Percentiles rank a stretch among this genome's conserved stretches.
These are phyloP conservation scores for Pseudopediastrum boryanum DNA, from an alignment of 139 green algal genomes.

Conservation along the genomic window DNA sequence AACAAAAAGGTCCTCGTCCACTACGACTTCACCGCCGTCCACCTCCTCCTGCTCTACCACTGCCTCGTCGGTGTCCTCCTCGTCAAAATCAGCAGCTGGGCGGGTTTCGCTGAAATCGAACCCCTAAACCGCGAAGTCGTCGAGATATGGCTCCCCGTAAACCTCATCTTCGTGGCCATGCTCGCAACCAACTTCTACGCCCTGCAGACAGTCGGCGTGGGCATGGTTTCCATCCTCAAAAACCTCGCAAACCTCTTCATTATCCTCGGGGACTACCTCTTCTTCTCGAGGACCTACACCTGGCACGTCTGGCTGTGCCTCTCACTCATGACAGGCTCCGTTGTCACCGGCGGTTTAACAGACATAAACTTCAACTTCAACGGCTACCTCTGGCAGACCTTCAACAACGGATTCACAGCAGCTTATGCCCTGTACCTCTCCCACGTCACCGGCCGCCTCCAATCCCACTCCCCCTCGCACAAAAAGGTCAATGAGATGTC, in stretches of 20 bases:
- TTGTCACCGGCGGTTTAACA: slow-evolving; percentile 74
- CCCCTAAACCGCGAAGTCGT: slow-evolving; percentile 38
- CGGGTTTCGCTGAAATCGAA: slow-evolving; percentile 23
- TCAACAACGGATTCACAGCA: slow-evolving; percentile 89
- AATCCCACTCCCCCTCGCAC: slow-evolving; percentile 19
- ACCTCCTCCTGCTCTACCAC: slow-evolving; percentile 18
- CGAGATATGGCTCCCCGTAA: slow-evolving; percentile 86
- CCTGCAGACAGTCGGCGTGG: slow-evolving; percentile 75
- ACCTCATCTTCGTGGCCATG: slow-evolving; percentile 95
- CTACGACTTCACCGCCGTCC: slow-evolving; percentile 18
- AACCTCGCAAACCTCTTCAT: slow-evolving; percentile 93
- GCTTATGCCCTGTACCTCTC: slow-evolving; percentile 84
- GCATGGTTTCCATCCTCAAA: slow-evolving; percentile 84
- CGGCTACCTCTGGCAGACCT: slow-evolving; percentile 90
- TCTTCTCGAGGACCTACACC: slow-evolving; percentile 70
- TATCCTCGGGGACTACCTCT: slow-evolving; percentile 79
- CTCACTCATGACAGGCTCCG: slow-evolving; percentile 82
- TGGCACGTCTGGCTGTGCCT: slow-evolving; percentile 81
- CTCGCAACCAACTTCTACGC: slow-evolving; percentile 84
- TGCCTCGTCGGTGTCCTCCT: slow-evolving; percentile 35
- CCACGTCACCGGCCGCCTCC: slow-evolving; percentile 20
- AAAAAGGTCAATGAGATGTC: slow-evolving; percentile 65
- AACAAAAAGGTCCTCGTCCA: slow-evolving; percentile 40
- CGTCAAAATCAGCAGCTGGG: not conserved
- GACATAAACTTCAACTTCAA: slow-evolving; percentile 80